Percentiles rank a stretch among this genome's conserved stretches.
Conservation (phyloP, 2,329 filamentous ascomycete species). For the Microsporum canis region DNA sequence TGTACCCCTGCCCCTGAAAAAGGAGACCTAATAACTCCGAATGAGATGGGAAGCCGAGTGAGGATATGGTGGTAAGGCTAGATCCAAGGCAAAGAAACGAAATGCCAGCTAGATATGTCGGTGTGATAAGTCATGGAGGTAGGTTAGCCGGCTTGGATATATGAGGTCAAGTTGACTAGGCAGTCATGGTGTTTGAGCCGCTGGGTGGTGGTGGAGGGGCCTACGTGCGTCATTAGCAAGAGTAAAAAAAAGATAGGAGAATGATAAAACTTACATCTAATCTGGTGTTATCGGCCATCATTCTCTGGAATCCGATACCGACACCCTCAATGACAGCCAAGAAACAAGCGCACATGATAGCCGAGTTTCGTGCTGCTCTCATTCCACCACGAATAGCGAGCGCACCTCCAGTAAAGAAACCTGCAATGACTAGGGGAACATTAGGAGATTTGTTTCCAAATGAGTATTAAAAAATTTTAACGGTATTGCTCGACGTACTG, state of each 20-base stretch:
- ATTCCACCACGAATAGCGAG: conserved; percentile 84
- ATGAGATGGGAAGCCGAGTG: background rate
- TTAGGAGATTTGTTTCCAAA: background rate
- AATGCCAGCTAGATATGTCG: background rate
- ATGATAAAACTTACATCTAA: conserved; percentile 50
- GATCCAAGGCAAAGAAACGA: background rate
- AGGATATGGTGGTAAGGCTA: background rate
- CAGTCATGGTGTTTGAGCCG: conserved; percentile 1
- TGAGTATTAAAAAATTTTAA: background rate
- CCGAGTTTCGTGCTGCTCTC: conserved; percentile 85
- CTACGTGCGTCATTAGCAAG: background rate
- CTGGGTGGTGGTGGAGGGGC: conserved; percentile 3
- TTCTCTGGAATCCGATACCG: conserved; percentile 86
- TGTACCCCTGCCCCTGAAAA: conserved; percentile 1
- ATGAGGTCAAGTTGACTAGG: background rate
- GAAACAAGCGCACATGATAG: conserved; percentile 89
- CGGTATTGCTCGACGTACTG: conserved; percentile 38
- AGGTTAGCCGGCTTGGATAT: background rate
- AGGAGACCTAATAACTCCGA: conserved; percentile 3
- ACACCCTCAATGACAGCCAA: conserved; percentile 95
- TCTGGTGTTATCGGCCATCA: conserved; percentile 82
- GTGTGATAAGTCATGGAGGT: background rate
- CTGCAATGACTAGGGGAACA: conserved; percentile 60
- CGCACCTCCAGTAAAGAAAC: conserved; percentile 90
- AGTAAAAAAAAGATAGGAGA: background rate